Base-by-base conservation (phyloP, 352 stramenopile genomes). In the Chrysophaeum taylorii region DNA sequence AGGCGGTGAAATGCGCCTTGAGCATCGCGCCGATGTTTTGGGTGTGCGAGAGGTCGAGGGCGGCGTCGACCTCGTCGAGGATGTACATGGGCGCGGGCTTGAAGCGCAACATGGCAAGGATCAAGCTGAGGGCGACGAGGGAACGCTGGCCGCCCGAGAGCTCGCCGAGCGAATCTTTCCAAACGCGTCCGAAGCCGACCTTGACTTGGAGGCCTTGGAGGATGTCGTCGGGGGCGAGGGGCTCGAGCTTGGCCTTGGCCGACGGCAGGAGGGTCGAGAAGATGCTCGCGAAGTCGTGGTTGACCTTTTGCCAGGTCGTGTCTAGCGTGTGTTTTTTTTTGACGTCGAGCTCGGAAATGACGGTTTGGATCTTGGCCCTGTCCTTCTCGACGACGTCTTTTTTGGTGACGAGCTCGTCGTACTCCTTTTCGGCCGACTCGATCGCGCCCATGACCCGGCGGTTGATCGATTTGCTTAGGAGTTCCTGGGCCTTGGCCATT, bases 11-110 rank as follows among this genome's bases (percentile, higher is more conserved):
- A 79, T 99, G 95, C 37, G 93, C 96, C 16, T 94, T 91, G 53
- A 99, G 94, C 96, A 99, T 99, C 70, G 97, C 93, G 23, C 96
- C 96, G 76, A 99, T 99, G 78, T 99, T 99, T 75, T 99, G 96
- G 16, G 96, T 99, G 84, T 99, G 96, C 57, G 91, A 98, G 54
- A 99, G 84, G 82, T 99, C 96, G 63, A 99, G 80, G 48, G 96
- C 96, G 35, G 94, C 94, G 77, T 99, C 96, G n/a, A 99, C 94
- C 84, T 99, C 95, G 75, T 99, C 96, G 67, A 99, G 82, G 85
- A 99, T 99, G 78, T 99, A 99, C 94, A 99, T 99, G 15, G 96
- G 96, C 16, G 96, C 96, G 9, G 96, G 93, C 78, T 99, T 99
- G 82, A 99, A 99, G 16, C 98, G 83, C 33, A 99, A 82, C 53